Conservation (phyloP, 78 protist species). For the slime mould (Dictyostelium discoideum) region DNA sequence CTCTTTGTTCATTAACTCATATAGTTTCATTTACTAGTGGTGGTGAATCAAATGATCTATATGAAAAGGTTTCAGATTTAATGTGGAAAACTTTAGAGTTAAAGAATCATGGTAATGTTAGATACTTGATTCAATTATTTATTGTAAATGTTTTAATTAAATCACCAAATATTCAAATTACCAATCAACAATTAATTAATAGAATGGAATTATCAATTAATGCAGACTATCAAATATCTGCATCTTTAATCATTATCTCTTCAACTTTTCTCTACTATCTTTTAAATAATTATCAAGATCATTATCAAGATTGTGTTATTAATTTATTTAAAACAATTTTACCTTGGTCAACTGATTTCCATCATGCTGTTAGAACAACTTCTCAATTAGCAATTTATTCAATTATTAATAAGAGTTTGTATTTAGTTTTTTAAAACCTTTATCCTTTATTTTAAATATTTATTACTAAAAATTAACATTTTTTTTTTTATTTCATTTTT, state of each 20-base stretch:
- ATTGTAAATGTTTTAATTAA: conserved; percentile 47
- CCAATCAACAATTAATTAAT: not conserved
- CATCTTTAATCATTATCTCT: conserved; percentile 55
- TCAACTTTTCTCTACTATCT: conserved; percentile 47
- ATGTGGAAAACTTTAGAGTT: conserved; percentile 67
- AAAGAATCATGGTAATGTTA: conserved; percentile 66
- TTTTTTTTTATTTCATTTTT: too few relatives aligned
- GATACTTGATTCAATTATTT: conserved; percentile 68
- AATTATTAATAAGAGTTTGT: conserved; percentile 36
- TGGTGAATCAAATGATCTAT: not conserved
- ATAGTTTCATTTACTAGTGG: not conserved
- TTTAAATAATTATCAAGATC: conserved; percentile 25
- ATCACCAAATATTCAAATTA: not conserved
- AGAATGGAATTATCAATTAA: conserved; percentile 1
- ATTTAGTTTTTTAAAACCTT: not conserved
- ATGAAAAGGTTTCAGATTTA: not conserved
- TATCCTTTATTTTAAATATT: too few relatives aligned
- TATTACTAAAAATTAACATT: not conserved
- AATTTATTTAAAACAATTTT: conserved; percentile 33
- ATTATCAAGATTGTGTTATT: not conserved
- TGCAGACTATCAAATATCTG: conserved; percentile 68
- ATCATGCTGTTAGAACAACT: conserved; percentile 78
- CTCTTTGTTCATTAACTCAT: conserved; percentile 55
- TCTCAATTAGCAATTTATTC: conserved; percentile 63
- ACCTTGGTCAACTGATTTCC: conserved; percentile 78